Conservation (phyloP, 441 rosid genomes). For the Monsonia emarginata region DNA sequence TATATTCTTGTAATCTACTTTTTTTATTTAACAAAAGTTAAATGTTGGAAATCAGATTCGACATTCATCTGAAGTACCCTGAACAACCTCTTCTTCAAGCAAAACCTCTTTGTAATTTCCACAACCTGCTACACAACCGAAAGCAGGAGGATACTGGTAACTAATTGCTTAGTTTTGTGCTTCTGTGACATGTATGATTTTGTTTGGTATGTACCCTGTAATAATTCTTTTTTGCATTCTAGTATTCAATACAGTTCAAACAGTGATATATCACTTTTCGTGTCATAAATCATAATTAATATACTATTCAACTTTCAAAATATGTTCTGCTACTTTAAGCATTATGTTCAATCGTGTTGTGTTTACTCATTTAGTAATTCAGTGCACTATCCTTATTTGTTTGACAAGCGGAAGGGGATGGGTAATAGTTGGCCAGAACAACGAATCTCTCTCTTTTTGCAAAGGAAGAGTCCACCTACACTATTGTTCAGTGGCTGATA, state of each 20-base stretch:
- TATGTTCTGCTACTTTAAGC: not conserved
- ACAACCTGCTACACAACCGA: constrained; percentile 74
- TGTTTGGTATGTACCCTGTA: constrained; percentile 11
- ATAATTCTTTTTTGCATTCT: not conserved
- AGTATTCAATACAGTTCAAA: not conserved
- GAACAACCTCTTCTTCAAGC: constrained; percentile 63
- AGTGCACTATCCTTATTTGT: not conserved
- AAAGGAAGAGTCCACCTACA: not conserved
- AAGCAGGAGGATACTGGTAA: constrained; percentile 53
- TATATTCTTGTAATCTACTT: constrained; percentile 12
- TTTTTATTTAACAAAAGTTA: not conserved
- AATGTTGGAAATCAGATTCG: constrained; percentile 43
- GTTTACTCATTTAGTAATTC: not conserved
- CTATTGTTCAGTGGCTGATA: not conserved
- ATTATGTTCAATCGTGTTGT: not conserved
- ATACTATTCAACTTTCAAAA: not conserved
- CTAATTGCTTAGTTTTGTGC: constrained; percentile 12
- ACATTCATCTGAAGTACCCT: constrained; percentile 54
- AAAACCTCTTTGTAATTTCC: constrained; percentile 64
- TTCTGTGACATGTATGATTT: not conserved
- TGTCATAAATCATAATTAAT: not conserved
- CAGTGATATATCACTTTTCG: not conserved
- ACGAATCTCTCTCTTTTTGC: not conserved
- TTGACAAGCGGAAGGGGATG: not conserved
- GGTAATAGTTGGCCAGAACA: not conserved